A percentile compares a stretch with the other conserved stretches of the same genome.
Conservation (phyloP, 805 yeast species). For the Starmerella ratchasimensis region DNA sequence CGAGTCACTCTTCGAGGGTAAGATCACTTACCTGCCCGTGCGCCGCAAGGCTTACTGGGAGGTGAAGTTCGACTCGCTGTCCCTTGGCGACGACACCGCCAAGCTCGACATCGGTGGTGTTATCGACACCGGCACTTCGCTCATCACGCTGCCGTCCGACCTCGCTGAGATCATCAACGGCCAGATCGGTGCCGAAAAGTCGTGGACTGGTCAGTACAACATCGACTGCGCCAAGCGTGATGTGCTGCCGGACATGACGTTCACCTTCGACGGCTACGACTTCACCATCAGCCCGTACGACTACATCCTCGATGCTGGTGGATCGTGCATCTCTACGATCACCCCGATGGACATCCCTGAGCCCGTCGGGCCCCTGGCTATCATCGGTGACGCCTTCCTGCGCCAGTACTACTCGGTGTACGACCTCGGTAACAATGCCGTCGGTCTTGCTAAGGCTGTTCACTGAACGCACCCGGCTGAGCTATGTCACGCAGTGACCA, state of each 20-base stretch:
- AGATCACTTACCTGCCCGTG: constrained; percentile 89
- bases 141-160: constrained; percentile 87
- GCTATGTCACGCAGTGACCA: no score
- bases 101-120: constrained; percentile 86
- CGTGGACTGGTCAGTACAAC: constrained; percentile 95
- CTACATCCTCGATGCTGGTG: constrained; percentile 86
- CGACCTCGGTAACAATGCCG: constrained; percentile 80
- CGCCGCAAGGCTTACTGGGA: constrained; percentile 99
- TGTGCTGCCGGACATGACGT: constrained; percentile 77
- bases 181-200: constrained; percentile 92
- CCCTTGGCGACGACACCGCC: constrained; percentile 86
- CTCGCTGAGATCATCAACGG: constrained; percentile 90
- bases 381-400: constrained; percentile 93
- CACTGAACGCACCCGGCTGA: no score
- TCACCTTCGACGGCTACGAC: constrained; percentile 79
- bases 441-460: constrained; percentile 77
- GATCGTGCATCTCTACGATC: constrained; percentile 91
- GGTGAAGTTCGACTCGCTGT: constrained; percentile 80
- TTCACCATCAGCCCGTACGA: constrained; percentile 82
- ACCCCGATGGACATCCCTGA: constrained; percentile 96
- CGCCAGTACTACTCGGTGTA: constrained; percentile 89
- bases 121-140: constrained; percentile 95
- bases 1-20: constrained; percentile 58
- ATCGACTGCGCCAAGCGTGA: constrained; percentile 82
- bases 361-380: constrained; percentile 93